phyloP scores from a whole-genome alignment of 345 rosid species.

The Salix purpurea region DNA sequence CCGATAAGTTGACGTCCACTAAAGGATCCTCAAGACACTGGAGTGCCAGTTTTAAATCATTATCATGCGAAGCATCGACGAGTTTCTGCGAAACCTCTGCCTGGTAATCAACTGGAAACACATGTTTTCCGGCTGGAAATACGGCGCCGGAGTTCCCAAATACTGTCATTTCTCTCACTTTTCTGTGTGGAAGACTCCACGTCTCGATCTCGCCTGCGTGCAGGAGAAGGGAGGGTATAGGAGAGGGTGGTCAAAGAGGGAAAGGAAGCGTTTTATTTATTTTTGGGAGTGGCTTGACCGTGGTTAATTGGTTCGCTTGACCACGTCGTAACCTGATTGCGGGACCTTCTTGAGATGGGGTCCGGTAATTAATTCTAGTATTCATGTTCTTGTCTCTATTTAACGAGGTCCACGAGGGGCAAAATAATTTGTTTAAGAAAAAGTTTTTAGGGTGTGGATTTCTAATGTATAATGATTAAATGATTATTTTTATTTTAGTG shows the following conservation, averaged over 20 bases:
- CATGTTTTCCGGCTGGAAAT: constrained; percentile 11
- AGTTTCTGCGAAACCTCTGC: constrained; percentile 18
- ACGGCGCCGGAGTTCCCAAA: constrained; percentile 7
- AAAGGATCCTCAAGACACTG: constrained; percentile 64
- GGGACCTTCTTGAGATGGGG: no score
- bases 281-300: constrained; percentile 1
- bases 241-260: background rate
- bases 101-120: constrained; percentile 13
- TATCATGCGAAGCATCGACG: constrained; percentile 15
- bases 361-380: no score
- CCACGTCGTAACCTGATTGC: no score
- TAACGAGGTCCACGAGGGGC: no score
- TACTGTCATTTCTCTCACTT: constrained; percentile 1
- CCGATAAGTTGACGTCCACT: constrained; percentile 89
- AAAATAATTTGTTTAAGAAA: no score
- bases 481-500: no score
- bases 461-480: no score
- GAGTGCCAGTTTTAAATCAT: constrained; percentile 21
- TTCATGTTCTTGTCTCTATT: no score
- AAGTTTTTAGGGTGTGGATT: no score
- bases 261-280: background rate
- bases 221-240: background rate
- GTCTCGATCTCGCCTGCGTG: no score
- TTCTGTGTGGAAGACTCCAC: background rate
- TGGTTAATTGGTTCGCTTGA: no score